Evolutionary conservation across 495 filamentous ascomycete genomes (phyloP).

Genomic region (Penicillium salamii): DNA sequence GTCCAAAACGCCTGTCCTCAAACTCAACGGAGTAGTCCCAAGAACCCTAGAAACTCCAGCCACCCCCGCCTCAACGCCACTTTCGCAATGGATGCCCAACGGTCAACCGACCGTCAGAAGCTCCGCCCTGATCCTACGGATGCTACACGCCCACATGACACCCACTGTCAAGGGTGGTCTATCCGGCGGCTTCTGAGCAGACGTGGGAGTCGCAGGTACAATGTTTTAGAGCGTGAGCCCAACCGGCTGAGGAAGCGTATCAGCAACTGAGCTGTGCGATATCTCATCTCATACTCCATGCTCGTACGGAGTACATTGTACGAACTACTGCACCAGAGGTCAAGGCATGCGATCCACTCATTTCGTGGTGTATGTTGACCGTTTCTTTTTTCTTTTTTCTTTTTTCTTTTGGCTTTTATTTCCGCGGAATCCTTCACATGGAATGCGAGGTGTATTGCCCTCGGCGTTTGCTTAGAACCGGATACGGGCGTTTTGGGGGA

Average conservation of each 20-base stretch:
- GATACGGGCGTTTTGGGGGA: no score
- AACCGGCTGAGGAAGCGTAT: constrained; percentile 42
- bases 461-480: no score
- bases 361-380: no score
- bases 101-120: constrained; percentile 14
- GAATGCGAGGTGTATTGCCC: no score
- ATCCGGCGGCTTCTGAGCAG: constrained; percentile 38
- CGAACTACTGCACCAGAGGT: no score
- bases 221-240: constrained; percentile 41
- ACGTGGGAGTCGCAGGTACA: constrained; percentile 38
- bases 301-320: no score
- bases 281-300: no score
- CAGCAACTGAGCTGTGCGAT: constrained; percentile 13
- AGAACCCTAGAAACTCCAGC: not conserved
- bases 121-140: constrained; percentile 7
- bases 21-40: not conserved
- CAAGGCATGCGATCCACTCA: no score
- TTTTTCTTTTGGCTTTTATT: no score
- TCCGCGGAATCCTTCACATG: no score
- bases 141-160: not conserved
- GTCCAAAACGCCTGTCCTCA: not conserved
- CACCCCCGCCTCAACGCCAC: not conserved
- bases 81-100: constrained; percentile 25
- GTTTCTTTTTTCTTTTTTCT: no score
- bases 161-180: constrained; percentile 28